Percentiles rank a stretch among this genome's conserved stretches.
phyloP scores from a whole-genome alignment of 202 grass and related monocot species.

The Schoenoplectus triqueter region DNA sequence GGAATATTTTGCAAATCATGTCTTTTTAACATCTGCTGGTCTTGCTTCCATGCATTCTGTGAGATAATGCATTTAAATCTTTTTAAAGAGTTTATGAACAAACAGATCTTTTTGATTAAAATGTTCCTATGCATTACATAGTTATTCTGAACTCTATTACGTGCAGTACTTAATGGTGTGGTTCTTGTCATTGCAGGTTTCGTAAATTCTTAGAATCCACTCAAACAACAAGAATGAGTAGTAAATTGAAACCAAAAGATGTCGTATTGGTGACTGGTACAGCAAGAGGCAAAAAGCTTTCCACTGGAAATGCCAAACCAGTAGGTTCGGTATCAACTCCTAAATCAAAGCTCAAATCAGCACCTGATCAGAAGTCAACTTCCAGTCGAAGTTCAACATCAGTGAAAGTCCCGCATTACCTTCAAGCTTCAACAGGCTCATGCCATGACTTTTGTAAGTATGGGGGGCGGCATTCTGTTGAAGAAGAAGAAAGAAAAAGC shows the following conservation, averaged over 20 bases:
- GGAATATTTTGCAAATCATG: constrained; percentile 16
- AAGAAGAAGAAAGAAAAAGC: constrained; percentile 54
- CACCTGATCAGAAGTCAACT: constrained; percentile 38
- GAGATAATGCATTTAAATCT: neutral
- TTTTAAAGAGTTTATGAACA: neutral
- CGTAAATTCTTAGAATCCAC: neutral
- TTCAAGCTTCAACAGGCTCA: constrained; percentile 70
- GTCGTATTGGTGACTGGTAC: neutral
- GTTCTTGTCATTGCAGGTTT: constrained; percentile 27
- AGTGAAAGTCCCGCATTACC: constrained; percentile 59
- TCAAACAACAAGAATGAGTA: constrained; percentile 18
- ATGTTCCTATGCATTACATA: neutral
- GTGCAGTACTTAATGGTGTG: neutral
- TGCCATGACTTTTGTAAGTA: constrained; percentile 96
- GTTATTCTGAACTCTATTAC: constrained; percentile 7
- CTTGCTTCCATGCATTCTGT: neutral
- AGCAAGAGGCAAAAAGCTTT: constrained; percentile 10
- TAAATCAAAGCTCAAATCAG: constrained; percentile 32
- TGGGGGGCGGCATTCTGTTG: constrained; percentile 54
- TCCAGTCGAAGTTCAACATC: constrained; percentile 45
- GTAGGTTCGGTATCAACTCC: neutral
- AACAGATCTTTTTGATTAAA: neutral
- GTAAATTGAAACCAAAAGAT: constrained; percentile 29
- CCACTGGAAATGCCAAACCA: constrained; percentile 11
- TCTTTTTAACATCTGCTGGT: neutral